These are phyloP conservation scores for Melampsora larici-populina DNA, from an alignment of 1,284 basidiomycete species.

Conservation along the genomic window DNA sequence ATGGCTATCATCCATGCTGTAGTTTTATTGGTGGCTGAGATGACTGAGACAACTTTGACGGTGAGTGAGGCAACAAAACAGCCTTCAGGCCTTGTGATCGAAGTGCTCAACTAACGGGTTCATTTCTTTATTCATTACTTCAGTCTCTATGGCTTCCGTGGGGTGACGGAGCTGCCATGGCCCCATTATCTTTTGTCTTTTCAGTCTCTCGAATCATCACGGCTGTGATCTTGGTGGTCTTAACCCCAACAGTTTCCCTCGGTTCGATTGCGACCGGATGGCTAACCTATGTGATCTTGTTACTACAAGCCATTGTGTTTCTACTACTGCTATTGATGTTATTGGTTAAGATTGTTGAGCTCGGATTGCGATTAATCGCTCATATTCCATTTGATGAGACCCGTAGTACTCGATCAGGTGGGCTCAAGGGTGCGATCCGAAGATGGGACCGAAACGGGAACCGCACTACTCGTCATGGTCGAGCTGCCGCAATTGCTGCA, in stretches of 20 bases:
- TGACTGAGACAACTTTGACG: slow-evolving; percentile 36
- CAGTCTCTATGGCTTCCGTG: slow-evolving; percentile 43
- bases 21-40: slow-evolving; percentile 23
- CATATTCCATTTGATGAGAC: slow-evolving; percentile 40
- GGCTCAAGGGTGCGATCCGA: slow-evolving; percentile 20
- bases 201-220: slow-evolving; percentile 40
- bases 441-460: slow-evolving; percentile 23
- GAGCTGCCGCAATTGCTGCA: slow-evolving; percentile 27
- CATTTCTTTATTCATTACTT: slow-evolving; percentile 4
- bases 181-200: slow-evolving; percentile 23
- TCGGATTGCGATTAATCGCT: background rate
- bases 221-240: slow-evolving; percentile 30
- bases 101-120: background rate
- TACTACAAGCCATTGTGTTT: slow-evolving; percentile 18
- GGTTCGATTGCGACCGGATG: slow-evolving; percentile 22
- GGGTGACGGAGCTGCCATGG: slow-evolving; percentile 42
- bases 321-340: slow-evolving; percentile 9
- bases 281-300: slow-evolving; percentile 31
- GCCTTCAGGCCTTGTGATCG: background rate
- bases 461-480: slow-evolving; percentile 22
- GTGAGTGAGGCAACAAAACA: background rate
- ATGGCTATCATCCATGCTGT: slow-evolving; percentile 17
- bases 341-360: slow-evolving; percentile 22
- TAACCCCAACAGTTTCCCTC: slow-evolving; percentile 20
- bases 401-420: slow-evolving; percentile 21